Evolutionary conservation across 495 filamentous ascomycete genomes (phyloP).

Genomic region (Usnea hakonensis): DNA sequence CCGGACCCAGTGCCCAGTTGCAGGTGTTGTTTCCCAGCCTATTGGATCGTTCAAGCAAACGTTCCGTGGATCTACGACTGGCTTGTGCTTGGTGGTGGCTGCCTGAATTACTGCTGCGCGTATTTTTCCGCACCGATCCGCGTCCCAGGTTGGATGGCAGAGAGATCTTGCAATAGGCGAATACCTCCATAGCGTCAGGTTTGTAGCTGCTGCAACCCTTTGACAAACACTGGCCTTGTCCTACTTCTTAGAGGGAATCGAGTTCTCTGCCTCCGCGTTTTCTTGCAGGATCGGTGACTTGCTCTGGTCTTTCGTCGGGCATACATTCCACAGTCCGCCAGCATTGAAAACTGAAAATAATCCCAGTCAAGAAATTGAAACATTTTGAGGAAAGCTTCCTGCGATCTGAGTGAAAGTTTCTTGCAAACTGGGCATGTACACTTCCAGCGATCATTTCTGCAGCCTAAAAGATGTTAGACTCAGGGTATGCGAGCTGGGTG

Average conservation of each 20-base stretch:
- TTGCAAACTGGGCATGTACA: background rate
- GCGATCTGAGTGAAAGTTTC: background rate
- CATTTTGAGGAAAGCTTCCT: background rate
- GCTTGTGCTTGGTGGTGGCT: background rate
- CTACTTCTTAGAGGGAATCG: background rate
- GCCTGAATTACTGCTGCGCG: background rate
- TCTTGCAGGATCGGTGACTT: background rate
- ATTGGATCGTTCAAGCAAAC: background rate
- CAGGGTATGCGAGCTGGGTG: background rate
- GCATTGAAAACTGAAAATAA: background rate
- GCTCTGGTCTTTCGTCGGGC: background rate
- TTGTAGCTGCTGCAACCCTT: background rate
- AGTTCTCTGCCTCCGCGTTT: background rate
- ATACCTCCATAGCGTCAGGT: background rate
- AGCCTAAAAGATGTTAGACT: background rate
- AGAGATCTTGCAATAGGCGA: background rate
- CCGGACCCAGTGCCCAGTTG: background rate
- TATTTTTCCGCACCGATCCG: background rate
- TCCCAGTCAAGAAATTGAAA: background rate
- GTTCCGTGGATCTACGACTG: background rate
- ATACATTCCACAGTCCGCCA: background rate
- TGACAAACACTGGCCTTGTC: background rate
- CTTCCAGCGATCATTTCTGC: background rate
- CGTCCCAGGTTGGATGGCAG: background rate
- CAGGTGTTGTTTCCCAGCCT: background rate